phyloP scores from a whole-genome alignment of 2,329 filamentous ascomycete species.

The Cercospora brassicicola region DNA sequence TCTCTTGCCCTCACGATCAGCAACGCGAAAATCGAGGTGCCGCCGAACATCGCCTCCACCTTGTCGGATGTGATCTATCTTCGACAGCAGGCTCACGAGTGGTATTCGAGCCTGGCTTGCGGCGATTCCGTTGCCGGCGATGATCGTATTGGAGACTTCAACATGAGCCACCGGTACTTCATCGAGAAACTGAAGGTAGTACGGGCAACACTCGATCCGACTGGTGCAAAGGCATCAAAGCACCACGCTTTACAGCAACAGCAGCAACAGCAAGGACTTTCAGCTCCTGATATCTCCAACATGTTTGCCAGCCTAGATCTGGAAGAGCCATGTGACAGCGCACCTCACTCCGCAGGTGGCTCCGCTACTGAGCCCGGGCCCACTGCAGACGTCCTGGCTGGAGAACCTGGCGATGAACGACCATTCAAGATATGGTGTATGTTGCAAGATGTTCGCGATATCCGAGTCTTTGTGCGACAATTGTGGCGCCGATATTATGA shows the following conservation, averaged over 20 bases:
- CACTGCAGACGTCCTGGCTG: not conserved
- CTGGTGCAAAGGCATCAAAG: too few species aligned
- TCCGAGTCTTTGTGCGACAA: not conserved
- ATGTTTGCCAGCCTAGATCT: too few species aligned
- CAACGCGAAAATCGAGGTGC: not conserved
- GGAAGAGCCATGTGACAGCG: too few species aligned
- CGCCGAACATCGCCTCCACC: not conserved
- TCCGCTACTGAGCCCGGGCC: not conserved
- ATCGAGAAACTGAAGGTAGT: not conserved
- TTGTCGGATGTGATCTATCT: not conserved
- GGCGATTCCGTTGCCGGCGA: not conserved
- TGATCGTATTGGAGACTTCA: not conserved
- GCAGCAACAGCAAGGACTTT: too few species aligned
- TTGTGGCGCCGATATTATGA: not conserved
- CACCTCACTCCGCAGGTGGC: too few species aligned
- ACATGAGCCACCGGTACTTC: not conserved
- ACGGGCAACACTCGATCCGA: too few species aligned
- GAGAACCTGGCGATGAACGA: not conserved
- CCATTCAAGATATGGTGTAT: not conserved
- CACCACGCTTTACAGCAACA: too few species aligned
- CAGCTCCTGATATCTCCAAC: too few species aligned
- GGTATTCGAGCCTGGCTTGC: not conserved
- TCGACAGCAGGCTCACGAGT: not conserved
- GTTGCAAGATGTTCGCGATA: not conserved
- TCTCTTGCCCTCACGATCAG: not conserved